These are phyloP conservation scores for Apophysomyces trapeziformis DNA, from an alignment of 371 early-diverging fungal genomes.

Conservation along the genomic window DNA sequence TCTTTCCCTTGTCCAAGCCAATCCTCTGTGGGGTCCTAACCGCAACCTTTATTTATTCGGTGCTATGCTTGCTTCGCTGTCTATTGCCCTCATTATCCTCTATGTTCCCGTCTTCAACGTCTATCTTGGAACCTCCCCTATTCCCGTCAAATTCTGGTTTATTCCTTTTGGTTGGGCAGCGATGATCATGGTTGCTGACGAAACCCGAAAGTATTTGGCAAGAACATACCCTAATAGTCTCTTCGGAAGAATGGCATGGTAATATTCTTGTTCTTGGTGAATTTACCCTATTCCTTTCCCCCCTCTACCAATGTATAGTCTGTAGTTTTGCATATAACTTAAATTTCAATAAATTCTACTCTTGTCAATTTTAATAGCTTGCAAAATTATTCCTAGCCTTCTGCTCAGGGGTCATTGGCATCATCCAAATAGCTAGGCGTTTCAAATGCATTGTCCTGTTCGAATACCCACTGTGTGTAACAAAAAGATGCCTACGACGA, in stretches of 20 bases:
- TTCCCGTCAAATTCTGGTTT: constrained; percentile 75
- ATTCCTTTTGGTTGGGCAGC: constrained; percentile 67
- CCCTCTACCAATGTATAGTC: neutral
- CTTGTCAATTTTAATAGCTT: too few species aligned
- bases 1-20: constrained; percentile 61
- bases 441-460: too few species aligned
- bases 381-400: too few species aligned
- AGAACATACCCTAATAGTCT: constrained; percentile 41
- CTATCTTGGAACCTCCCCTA: constrained; percentile 64
- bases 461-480: too few species aligned
- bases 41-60: constrained; percentile 56
- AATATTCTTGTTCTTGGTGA: neutral
- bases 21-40: constrained; percentile 59
- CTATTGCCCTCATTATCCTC: constrained; percentile 61
- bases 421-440: too few species aligned
- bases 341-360: too few species aligned
- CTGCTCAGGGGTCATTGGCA: too few species aligned
- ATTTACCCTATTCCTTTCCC: neutral
- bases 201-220: constrained; percentile 56
- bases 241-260: constrained; percentile 14
- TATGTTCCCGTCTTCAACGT: constrained; percentile 62
- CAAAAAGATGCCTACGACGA: too few species aligned
- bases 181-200: constrained; percentile 60
- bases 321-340: too few species aligned
- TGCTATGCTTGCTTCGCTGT: constrained; percentile 47